These are phyloP conservation scores for Colletotrichum chrysophilum DNA, from an alignment of 2,329 filamentous ascomycete species.

Conservation along the genomic window DNA sequence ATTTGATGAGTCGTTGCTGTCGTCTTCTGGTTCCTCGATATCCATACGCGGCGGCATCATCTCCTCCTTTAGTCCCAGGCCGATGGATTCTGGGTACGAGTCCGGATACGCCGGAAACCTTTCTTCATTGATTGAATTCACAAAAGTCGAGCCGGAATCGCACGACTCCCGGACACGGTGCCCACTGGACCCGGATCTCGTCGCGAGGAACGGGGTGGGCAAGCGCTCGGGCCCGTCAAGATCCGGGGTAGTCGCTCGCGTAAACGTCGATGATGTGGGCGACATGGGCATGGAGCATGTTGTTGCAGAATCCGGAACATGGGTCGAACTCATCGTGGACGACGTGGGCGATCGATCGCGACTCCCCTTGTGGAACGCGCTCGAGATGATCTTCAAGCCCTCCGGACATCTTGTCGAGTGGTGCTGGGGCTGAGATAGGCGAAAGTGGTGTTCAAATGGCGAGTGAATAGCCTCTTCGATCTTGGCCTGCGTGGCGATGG, in stretches of 20 bases:
- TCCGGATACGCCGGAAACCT: conserved; percentile 17
- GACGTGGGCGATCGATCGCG: conserved; percentile 39
- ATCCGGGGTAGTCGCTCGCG: conserved; percentile 22
- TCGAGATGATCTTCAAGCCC: conserved; percentile 16
- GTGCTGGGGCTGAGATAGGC: not conserved
- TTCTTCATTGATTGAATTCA: conserved; percentile 23
- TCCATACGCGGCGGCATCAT: conserved; percentile 29
- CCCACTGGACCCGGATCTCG: not conserved
- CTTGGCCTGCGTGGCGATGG: not conserved
- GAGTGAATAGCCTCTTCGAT: conserved; percentile 4
- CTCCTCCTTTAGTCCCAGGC: conserved; percentile 32
- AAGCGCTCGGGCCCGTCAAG: conserved; percentile 12
- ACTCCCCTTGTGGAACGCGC: conserved; percentile 1
- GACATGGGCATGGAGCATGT: conserved; percentile 34
- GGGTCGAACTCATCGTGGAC: conserved; percentile 40
- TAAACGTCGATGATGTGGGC: conserved; percentile 22
- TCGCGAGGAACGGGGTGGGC: conserved; percentile 11
- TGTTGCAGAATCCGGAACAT: conserved; percentile 43
- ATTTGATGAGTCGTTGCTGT: conserved; percentile 1
- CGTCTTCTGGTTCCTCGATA: not conserved
- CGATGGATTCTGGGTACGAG: not conserved
- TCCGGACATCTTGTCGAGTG: conserved; percentile 18
- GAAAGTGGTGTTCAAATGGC: conserved; percentile 8
- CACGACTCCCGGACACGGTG: conserved; percentile 27
- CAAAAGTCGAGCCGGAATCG: conserved; percentile 42